These are phyloP conservation scores for Elsinoe ampelina DNA, from an alignment of 2,329 filamentous ascomycete species.

Conservation along the genomic window DNA sequence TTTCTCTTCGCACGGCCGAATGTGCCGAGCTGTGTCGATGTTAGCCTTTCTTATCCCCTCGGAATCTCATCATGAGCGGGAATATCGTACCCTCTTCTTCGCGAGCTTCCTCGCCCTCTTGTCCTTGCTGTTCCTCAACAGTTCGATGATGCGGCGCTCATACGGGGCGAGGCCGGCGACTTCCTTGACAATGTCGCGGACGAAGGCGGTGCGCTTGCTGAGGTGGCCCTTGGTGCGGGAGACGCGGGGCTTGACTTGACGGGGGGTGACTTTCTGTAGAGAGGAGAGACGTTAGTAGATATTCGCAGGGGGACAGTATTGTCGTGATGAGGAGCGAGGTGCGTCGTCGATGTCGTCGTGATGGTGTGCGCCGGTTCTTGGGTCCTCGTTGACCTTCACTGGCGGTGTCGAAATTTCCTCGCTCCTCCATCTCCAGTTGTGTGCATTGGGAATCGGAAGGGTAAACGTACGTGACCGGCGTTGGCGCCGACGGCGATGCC, in stretches of 20 bases:
- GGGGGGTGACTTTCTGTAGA: constrained; percentile 42
- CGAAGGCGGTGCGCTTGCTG: constrained; percentile 94
- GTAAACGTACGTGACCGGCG: constrained; percentile 54
- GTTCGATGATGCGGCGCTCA: constrained; percentile 97
- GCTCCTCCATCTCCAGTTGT: constrained; percentile 21
- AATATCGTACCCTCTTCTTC: constrained; percentile 82
- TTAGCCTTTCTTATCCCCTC: constrained; percentile 16
- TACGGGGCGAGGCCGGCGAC: constrained; percentile 62
- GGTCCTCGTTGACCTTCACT: not conserved
- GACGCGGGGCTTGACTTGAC: constrained; percentile 40
- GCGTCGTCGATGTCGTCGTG: not conserved
- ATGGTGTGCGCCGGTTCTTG: not conserved
- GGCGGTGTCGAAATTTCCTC: constrained; percentile 17
- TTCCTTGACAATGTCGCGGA: constrained; percentile 96
- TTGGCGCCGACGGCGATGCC: constrained; percentile 54
- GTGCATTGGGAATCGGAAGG: constrained; percentile 14
- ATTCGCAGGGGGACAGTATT: not conserved
- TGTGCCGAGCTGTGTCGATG: constrained; percentile 67
- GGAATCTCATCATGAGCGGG: not conserved
- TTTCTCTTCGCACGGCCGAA: constrained; percentile 98
- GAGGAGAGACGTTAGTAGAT: constrained; percentile 15
- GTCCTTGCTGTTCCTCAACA: constrained; percentile 98
- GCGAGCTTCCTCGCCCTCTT: constrained; percentile 98
- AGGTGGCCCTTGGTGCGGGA: constrained; percentile 84
- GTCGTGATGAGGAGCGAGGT: too few species aligned